Base-by-base conservation (phyloP, 768 basidiomycete species). In the Gymnopilus dilepis region DNA sequence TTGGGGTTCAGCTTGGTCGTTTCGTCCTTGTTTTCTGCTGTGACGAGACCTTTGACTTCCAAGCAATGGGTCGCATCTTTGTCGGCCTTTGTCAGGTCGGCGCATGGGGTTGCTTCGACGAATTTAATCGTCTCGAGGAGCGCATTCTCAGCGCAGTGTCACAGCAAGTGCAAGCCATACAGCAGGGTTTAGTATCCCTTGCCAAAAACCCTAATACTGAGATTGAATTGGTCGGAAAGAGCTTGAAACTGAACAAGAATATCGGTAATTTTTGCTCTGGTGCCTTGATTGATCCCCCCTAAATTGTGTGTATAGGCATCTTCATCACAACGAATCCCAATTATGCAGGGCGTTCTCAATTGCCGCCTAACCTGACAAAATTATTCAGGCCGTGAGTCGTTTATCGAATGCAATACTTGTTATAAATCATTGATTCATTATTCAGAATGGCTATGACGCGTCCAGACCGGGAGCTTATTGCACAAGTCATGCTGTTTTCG, bases 1-100 rank as follows among this genome's bases (percentile, higher is more conserved):
- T 99, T 21, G 97, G 97, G 52, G 94, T 98, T 2, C 96, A 97
- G 69, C 87, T 99, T 5, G 97, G 97, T 40, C 89, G 97, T 37
- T 99, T 99, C 70, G 97, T 99, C n/a, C 83, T 99, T 50, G 97
- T 99, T n/a, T 99, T 99, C 80, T 99, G 97, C 73, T 99, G 97
- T 71, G 97, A 99, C 75, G 97, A 99, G 74, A 97, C 94, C 0
- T 99, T 99, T 76, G 97, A 99, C 76, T 99, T 99, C 82, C 96
- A 99, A 73, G 97, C 97, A 1, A 99, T 99, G 97, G 97, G 97
- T 64, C 92, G 97, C 64, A 99, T 99, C 68, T 99, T 99, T 73
- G 89, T 99, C 68, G 97, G 97, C 54, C 85, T 99, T 13, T 99
- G 97, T 77, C 96, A 97, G 81, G 97, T 99, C 34, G 97, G 97